Base-by-base conservation (phyloP, 805 yeast species). In the Metschnikowia continentalis region DNA sequence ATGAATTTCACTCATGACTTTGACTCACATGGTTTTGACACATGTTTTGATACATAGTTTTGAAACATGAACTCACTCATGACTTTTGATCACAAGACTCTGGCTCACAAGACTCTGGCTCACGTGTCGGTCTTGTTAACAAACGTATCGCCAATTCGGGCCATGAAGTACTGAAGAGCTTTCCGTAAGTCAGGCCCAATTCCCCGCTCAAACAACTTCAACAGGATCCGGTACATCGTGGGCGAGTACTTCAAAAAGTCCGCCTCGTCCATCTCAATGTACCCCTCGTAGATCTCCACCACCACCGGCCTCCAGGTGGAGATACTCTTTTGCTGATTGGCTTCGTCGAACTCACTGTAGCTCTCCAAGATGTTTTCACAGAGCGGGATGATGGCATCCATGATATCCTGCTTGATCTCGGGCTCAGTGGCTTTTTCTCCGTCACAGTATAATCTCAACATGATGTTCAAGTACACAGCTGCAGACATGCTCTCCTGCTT, bases 401-500 rank as follows among this genome's bases (percentile, higher is more conserved):
- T 79, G 54, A 82, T 82, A 50, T 66, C 72, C 15, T 70, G 67
- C 59, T 83, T 80, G 52, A 77, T 74, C 52, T 71, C 75, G 39
- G 61, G 65, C 32, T 71, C 70, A 4, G 78, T 74, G n/a, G 54
- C 60, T 63, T 82, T 82, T 26, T 72, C 76, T 14, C 76, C 74
- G 62, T 86, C 90, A 53, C 86, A 80, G 66, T 89, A 90, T 62
- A 92, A 72, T 60, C 86, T 78, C 76, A 92, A 88, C 75, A 88
- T 76, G 42, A 91, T 78, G 60, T 85, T 83, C 55, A 92, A 83
- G 65, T 84, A 87, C 1, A 90, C 96, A 1, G 96, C 92, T 1
- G 96, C 85, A 0, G 97, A 83, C 35, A 90, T 82, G 0, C 96
- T 84, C 67, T 95, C 99, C 68, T 95, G 99, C 60, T 88, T 88